Percentiles rank a stretch among this genome's conserved stretches.
Conservation (phyloP, 2,329 filamentous ascomycete genomes). For the Sarocladium oryzae region DNA sequence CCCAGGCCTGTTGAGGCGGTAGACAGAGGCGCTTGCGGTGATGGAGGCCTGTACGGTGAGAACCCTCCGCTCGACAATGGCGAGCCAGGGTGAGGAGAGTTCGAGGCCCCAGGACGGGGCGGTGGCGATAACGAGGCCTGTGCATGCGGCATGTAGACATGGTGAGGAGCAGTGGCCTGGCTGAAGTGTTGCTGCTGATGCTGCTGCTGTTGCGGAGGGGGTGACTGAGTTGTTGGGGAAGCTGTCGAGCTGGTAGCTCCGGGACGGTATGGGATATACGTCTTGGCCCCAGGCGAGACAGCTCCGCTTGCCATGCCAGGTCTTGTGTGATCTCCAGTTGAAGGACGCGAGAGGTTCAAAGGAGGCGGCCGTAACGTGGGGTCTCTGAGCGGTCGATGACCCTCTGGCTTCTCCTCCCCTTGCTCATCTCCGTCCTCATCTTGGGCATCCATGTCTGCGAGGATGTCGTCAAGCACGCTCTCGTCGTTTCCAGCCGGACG, state of each 20-base stretch:
- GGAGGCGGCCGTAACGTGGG: background rate
- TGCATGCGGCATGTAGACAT: constrained; percentile 14
- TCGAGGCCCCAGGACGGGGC: background rate
- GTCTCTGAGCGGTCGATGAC: background rate
- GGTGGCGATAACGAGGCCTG: background rate
- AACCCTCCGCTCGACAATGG: background rate
- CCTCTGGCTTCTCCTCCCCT: background rate
- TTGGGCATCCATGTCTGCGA: constrained; percentile 4
- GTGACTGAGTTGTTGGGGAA: constrained; percentile 9
- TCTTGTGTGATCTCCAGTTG: background rate
- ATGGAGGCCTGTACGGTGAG: constrained; percentile 1
- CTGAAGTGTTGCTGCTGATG: too few relatives aligned
- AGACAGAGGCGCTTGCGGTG: background rate
- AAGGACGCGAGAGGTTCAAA: background rate
- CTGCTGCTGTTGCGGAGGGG: background rate
- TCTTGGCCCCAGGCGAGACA: background rate
- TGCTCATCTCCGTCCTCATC: background rate
- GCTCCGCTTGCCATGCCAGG: background rate
- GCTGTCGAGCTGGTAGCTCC: constrained; percentile 4
- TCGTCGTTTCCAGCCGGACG: background rate
- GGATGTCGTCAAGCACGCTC: constrained; percentile 4
- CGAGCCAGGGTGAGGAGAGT: background rate
- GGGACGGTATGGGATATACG: constrained; percentile 21
- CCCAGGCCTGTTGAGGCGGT: background rate
- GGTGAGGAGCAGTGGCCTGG: constrained; percentile 17